Evolutionary conservation across 306 rosid species (phyloP).

Genomic region (Vigna hirtella): DNA sequence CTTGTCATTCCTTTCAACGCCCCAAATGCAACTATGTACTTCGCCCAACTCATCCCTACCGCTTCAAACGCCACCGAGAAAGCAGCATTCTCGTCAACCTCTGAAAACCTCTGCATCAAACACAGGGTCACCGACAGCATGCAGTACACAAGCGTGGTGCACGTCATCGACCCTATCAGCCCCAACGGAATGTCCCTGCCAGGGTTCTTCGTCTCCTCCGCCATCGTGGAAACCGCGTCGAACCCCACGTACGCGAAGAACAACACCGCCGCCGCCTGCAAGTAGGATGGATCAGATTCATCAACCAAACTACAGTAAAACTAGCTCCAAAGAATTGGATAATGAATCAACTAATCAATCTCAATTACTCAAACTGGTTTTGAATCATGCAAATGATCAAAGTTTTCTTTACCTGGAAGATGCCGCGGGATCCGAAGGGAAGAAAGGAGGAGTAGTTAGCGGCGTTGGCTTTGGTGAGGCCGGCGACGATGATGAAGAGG

Average conservation of each 20-base stretch:
- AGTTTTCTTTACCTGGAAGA: conserved; percentile 42
- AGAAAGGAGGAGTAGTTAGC: conserved; percentile 53
- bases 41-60: conserved; percentile 73
- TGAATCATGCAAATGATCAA: too few species aligned
- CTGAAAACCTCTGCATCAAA: conserved; percentile 54
- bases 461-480: conserved; percentile 60
- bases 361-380: too few species aligned
- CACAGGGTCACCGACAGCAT: conserved; percentile 64
- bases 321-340: too few species aligned
- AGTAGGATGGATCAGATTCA: too few species aligned
- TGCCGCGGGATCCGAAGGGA: conserved; percentile 55
- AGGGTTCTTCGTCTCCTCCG: conserved; percentile 77
- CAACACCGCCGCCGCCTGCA: conserved; percentile 57
- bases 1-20: conserved; percentile 82
- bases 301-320: too few species aligned
- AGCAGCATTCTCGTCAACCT: conserved; percentile 61
- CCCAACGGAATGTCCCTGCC: conserved; percentile 78
- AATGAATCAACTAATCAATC: too few species aligned
- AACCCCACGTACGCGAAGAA: conserved; percentile 83
- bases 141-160: conserved; percentile 53
- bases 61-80: conserved; percentile 65
- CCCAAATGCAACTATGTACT: conserved; percentile 72
- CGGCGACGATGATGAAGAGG: conserved; percentile 70
- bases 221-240: conserved; percentile 75
- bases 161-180: conserved; percentile 65